These are phyloP conservation scores for Diversispora epigaea DNA, from an alignment of 192 early-diverging fungal genomes.

Conservation along the genomic window DNA sequence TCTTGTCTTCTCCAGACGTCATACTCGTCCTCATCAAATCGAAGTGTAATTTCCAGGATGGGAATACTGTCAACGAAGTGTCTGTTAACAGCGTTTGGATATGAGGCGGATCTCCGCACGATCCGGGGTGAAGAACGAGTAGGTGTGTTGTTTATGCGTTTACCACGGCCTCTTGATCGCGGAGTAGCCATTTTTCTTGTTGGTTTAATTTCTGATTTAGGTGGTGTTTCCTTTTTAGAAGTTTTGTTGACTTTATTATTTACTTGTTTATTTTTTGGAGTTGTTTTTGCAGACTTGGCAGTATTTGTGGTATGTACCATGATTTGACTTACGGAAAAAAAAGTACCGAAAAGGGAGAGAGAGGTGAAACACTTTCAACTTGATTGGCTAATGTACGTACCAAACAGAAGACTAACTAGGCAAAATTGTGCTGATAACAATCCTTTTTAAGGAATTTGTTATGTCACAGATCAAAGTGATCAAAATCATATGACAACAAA, in stretches of 20 bases:
- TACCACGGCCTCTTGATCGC: conserved; percentile 9
- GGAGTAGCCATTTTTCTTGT: conserved; percentile 5
- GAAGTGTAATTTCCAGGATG: conserved; percentile 31
- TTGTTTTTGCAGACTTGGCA: too few species aligned
- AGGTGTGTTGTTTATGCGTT: conserved; percentile 21
- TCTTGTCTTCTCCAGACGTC: conserved; percentile 33
- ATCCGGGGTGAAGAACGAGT: conserved; percentile 29
- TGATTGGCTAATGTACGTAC: too few species aligned
- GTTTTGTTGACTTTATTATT: not conserved
- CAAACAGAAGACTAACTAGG: too few species aligned
- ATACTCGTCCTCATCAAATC: conserved; percentile 34
- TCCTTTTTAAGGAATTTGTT: too few species aligned
- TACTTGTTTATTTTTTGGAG: not conserved
- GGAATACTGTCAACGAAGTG: conserved; percentile 28
- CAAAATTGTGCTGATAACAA: too few species aligned
- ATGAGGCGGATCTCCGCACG: conserved; percentile 18
- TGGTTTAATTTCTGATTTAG: not conserved
- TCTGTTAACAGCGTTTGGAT: conserved; percentile 27
- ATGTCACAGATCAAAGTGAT: too few species aligned
- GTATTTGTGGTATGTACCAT: too few species aligned
- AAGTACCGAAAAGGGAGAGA: too few species aligned
- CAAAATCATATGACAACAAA: too few species aligned
- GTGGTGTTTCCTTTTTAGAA: not conserved
- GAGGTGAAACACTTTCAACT: too few species aligned
- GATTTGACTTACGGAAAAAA: too few species aligned